A percentile compares a stretch with the other conserved stretches of the same genome.
Conservation (phyloP, 108 stramenopile genomes). For the Schizochytrium sp. region DNA sequence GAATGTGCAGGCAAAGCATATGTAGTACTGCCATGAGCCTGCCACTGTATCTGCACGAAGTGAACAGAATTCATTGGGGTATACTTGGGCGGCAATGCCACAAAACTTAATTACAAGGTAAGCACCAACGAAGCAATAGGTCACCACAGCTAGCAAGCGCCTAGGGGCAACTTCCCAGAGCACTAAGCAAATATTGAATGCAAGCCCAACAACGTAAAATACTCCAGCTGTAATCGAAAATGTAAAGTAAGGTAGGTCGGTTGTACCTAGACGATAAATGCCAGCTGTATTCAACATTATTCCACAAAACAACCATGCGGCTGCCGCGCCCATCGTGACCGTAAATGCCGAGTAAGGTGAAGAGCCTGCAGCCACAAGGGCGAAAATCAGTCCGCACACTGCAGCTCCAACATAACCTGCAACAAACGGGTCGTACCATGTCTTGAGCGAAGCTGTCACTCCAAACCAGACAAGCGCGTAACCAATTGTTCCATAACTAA, state of each 20-base stretch:
- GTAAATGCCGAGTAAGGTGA: background rate
- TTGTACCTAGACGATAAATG: background rate
- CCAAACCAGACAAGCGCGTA: slow-evolving; percentile 55
- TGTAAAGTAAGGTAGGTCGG: background rate
- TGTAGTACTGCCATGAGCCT: slow-evolving; percentile 23
- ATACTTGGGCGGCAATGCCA: background rate
- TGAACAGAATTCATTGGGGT: slow-evolving; percentile 1
- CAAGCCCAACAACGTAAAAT: background rate
- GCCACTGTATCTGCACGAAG: background rate
- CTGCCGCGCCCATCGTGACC: background rate
- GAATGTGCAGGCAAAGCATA: background rate
- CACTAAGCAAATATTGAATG: background rate
- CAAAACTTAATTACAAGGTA: slow-evolving; percentile 7
- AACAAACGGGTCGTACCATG: background rate
- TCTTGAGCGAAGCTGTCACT: background rate
- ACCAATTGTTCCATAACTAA: slow-evolving; percentile 8
- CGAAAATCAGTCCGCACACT: background rate
- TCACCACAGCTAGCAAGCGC: background rate
- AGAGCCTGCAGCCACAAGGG: background rate
- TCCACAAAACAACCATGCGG: slow-evolving; percentile 7
- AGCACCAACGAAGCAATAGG: slow-evolving; percentile 5
- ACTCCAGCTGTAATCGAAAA: slow-evolving; percentile 6
- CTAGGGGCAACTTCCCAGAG: background rate
- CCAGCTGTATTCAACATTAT: slow-evolving; percentile 46
- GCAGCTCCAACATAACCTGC: background rate